These are phyloP conservation scores for Bauhinia variegata DNA, from an alignment of 306 rosid genomes.

Conservation along the genomic window DNA sequence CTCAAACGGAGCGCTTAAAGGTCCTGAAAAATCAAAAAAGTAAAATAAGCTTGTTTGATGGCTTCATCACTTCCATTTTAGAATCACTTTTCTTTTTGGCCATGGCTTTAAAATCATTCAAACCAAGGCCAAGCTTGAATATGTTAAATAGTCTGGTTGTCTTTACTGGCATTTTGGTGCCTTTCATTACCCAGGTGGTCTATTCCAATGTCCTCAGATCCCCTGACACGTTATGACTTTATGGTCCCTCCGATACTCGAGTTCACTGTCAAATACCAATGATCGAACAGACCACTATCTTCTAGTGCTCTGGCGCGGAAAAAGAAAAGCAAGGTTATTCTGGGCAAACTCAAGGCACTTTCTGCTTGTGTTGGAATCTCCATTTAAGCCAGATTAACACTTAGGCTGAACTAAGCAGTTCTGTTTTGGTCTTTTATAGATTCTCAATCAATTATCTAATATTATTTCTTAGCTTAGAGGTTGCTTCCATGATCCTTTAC, in stretches of 20 bases:
- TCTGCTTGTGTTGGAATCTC: background rate
- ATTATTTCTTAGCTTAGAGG: background rate
- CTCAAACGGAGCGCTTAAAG: no score
- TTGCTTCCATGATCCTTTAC: constrained; percentile 16
- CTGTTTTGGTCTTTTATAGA: background rate
- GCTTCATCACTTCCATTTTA: no score
- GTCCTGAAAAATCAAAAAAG: no score
- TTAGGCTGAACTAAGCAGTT: background rate
- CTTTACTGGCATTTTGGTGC: constrained; percentile 29
- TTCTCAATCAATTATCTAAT: background rate
- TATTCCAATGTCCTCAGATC: constrained; percentile 4
- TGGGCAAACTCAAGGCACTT: background rate
- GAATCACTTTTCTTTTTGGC: no score
- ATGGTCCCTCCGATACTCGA: constrained; percentile 31
- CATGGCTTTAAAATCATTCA: constrained; percentile 8
- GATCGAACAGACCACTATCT: background rate
- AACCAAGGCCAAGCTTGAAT: background rate
- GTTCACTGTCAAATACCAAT: constrained; percentile 32
- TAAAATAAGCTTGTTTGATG: no score
- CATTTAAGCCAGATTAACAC: background rate
- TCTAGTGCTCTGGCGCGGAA: background rate
- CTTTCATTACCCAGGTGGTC: constrained; percentile 17
- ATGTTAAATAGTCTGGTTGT: constrained; percentile 8
- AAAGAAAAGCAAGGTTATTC: background rate
- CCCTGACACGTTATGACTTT: constrained; percentile 15